Evolutionary conservation across 352 stramenopile species (phyloP).

Genomic region (Globisporangium spinosum): DNA sequence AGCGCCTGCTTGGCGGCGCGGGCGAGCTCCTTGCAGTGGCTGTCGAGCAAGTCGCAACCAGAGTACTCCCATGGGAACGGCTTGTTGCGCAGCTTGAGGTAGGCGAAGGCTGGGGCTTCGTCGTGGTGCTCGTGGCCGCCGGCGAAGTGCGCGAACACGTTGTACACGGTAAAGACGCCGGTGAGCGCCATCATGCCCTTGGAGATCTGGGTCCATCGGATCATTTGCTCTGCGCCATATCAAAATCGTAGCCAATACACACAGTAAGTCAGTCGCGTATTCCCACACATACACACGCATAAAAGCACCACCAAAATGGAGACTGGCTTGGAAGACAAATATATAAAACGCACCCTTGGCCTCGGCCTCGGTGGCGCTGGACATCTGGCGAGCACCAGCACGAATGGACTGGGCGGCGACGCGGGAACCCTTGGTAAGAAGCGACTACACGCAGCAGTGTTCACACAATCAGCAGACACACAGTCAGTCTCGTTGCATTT

Average conservation of each 20-base stretch:
- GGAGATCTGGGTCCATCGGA: conserved; percentile 81
- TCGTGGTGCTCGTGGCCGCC: conserved; percentile 60
- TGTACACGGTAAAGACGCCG: conserved; percentile 50
- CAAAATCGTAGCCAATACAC: background rate
- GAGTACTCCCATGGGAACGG: conserved; percentile 81
- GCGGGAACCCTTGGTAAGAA: conserved; percentile 63
- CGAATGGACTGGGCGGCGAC: conserved; percentile 47
- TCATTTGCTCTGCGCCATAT: conserved; percentile 65
- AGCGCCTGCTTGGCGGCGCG: conserved; percentile 66
- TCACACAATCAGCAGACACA: background rate
- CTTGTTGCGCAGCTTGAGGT: conserved; percentile 88
- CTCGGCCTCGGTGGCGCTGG: conserved; percentile 72
- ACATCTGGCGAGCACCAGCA: conserved; percentile 71
- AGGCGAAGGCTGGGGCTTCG: conserved; percentile 58
- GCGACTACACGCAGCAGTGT: conserved; percentile 31
- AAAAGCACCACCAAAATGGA: conserved; percentile 14
- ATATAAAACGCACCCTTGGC: conserved; percentile 53
- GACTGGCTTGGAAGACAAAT: background rate
- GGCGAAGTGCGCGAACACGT: conserved; percentile 43
- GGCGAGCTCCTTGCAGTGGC: conserved; percentile 62
- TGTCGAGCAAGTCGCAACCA: conserved; percentile 79
- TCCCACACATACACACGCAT: background rate
- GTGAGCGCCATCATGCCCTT: conserved; percentile 77
- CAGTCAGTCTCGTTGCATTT: conserved; percentile 1
- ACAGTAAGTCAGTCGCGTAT: conserved; percentile 5